Percentiles rank a stretch among this genome's conserved stretches.
These are phyloP conservation scores for Beauveria sp. DNA, from an alignment of 2,329 filamentous ascomycete genomes.

Conservation along the genomic window DNA sequence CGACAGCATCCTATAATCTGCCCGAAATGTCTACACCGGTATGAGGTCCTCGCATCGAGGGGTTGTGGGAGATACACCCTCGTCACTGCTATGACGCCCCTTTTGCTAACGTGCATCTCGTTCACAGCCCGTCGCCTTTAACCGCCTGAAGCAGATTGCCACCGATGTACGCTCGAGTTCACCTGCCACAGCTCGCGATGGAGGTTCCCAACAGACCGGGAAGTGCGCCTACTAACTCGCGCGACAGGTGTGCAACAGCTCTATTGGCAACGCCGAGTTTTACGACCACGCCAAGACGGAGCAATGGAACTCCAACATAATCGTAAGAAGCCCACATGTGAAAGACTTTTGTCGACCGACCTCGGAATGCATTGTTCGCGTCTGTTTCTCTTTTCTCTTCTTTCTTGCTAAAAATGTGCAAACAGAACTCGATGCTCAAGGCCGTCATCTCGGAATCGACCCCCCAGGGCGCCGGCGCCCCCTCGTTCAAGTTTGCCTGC, in stretches of 20 bases:
- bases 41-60: constrained; percentile 2
- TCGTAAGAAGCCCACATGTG: constrained; percentile 48
- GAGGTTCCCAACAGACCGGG: not conserved
- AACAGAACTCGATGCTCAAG: constrained; percentile 67
- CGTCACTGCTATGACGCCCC: not conserved
- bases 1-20: not conserved
- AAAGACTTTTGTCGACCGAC: not conserved
- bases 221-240: constrained; percentile 9
- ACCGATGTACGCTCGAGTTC: constrained; percentile 55
- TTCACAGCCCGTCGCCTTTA: constrained; percentile 63
- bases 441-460: constrained; percentile 69
- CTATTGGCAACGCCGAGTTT: constrained; percentile 64
- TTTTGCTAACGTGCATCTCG: constrained; percentile 16
- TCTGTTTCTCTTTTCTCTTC: too few species aligned
- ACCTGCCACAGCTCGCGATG: not conserved
- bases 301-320: constrained; percentile 87
- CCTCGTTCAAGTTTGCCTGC: constrained; percentile 85
- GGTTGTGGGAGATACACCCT: not conserved
- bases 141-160: constrained; percentile 77
- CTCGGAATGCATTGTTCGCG: not conserved
- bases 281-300: constrained; percentile 85
- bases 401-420: not conserved
- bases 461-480: constrained; percentile 46
- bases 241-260: constrained; percentile 69
- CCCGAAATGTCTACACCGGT: constrained; percentile 33